Evolutionary conservation across 2,329 filamentous ascomycete species (phyloP).

Genomic region (Paracorniculantispora psalliotae): DNA sequence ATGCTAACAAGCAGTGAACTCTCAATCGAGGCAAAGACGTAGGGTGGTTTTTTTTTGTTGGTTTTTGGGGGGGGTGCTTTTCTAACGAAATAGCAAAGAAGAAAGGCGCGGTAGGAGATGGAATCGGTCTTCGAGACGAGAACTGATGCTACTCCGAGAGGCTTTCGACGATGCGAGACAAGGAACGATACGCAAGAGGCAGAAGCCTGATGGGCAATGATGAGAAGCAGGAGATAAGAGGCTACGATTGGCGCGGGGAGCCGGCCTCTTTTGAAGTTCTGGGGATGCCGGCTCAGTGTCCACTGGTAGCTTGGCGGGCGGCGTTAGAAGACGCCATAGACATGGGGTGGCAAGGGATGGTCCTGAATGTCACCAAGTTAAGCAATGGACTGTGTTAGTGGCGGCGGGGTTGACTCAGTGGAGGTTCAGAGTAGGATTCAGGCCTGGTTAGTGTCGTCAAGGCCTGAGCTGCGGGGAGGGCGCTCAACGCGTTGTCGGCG

Average conservation of each 20-base stretch:
- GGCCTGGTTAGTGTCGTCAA: not conserved
- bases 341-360: not conserved
- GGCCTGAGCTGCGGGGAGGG: not conserved
- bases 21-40: not conserved
- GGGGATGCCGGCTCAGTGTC: not conserved
- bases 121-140: not conserved
- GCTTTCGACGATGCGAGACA: not conserved
- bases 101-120: constrained; percentile 12
- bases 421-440: not conserved
- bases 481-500: not conserved
- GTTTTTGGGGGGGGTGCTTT: not conserved
- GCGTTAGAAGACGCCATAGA: not conserved
- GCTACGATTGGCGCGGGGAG: constrained; percentile 20
- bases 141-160: not conserved
- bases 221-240: constrained; percentile 17
- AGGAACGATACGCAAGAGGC: constrained; percentile 11
- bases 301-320: not conserved
- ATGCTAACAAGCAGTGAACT: constrained; percentile 15
- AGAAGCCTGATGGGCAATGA: constrained; percentile 13
- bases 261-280: constrained; percentile 10
- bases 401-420: not conserved
- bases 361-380: constrained; percentile 2
- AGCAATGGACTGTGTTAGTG: not conserved
- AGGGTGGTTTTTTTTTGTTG: constrained; percentile 1
- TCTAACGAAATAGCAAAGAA: constrained; percentile 12